Base-by-base conservation (phyloP, 768 basidiomycete species). In the Russula brevipes region DNA sequence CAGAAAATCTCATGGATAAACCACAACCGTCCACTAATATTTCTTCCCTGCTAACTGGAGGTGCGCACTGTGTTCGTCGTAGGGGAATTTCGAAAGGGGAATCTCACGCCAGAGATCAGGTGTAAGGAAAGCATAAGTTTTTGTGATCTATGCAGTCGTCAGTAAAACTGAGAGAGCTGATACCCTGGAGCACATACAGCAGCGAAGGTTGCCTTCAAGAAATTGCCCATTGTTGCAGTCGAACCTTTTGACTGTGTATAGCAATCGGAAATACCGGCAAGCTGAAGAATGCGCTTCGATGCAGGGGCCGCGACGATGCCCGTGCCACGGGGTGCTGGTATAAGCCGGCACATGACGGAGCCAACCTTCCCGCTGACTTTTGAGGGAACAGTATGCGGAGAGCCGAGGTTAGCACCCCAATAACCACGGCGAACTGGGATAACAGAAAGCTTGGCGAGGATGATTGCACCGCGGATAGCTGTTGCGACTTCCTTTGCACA, bases 401-500 rank as follows among this genome's bases (percentile, higher is more conserved):
- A 93, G 79, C 94, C 94, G 72, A 99, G 95, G 72, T 93, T 91
- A 72, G 94, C 91, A 81, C 97, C 97, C 97, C 97, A 99, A 85
- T 99, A 99, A 70, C 97, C 97, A 79, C 97, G 83, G 72, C 97
- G 91, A 67, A 99, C 97, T 70, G 97, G 97, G 73, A 98, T 88
- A 75, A 98, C 92, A 53, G 93, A 94, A 69, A 99, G 85, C 75
- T 99, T 99, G 73, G 97, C 97, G 67, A 94, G 86, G 79, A 98
- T 94, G 84, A 99, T 98, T 69, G 97, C 97, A 67, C 97, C 97
- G 72, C 97, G 94, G 76, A 99, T 99, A 71, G 97, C 97, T 61
- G 95, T 97, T 38, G 97, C 97, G 72, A 98, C 97, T 84, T 99
- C 97, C 83, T 99, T 99, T 70, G 97, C 95, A 74, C 96, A 98